Percentiles rank a stretch among this genome's conserved stretches.
Evolutionary conservation across 2,329 filamentous ascomycete genomes (phyloP).

Genomic region (Fusarium albosuccineum): DNA sequence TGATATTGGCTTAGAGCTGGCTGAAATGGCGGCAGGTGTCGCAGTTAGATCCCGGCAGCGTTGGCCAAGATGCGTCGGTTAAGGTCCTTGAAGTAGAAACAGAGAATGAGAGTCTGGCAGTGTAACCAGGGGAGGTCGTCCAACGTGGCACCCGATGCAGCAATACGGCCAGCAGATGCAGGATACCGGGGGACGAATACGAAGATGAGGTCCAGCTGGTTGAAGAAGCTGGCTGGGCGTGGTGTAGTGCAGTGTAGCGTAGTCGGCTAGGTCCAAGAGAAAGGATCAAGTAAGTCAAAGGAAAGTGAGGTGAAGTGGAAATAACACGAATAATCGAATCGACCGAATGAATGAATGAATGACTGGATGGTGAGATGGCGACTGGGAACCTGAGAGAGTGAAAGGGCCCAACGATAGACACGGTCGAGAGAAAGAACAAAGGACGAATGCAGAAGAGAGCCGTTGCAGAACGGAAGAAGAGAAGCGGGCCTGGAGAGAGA

Average conservation of each 20-base stretch:
- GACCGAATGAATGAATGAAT: slow-evolving; percentile 33
- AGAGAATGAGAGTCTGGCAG: slow-evolving; percentile 24
- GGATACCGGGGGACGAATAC: slow-evolving; percentile 36
- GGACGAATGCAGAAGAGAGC: slow-evolving; percentile 32
- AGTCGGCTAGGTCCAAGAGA: slow-evolving; percentile 19
- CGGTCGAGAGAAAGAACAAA: slow-evolving; percentile 28
- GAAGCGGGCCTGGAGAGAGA: slow-evolving; percentile 25
- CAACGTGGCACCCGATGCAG: slow-evolving; percentile 40
- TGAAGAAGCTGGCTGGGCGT: slow-evolving; percentile 5
- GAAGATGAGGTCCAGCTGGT: slow-evolving; percentile 25
- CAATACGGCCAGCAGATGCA: slow-evolving; percentile 36
- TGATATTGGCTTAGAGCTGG: slow-evolving; percentile 6
- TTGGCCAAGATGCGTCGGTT: slow-evolving; percentile 11
- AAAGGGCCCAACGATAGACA: slow-evolving; percentile 29
- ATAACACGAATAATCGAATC: slow-evolving; percentile 16
- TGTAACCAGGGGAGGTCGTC: slow-evolving; percentile 31
- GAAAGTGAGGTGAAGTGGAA: slow-evolving; percentile 24
- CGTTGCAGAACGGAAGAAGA: slow-evolving; percentile 24
- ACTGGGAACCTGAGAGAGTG: slow-evolving; percentile 37
- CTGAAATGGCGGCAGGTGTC: slow-evolving; percentile 18
- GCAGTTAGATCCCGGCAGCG: slow-evolving; percentile 16
- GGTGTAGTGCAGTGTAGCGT: background rate
- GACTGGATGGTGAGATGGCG: slow-evolving; percentile 18
- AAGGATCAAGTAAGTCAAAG: slow-evolving; percentile 12
- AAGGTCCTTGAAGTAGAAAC: slow-evolving; percentile 29